Evolutionary conservation across 2,329 filamentous ascomycete species (phyloP).

Genomic region (Metarhizium rileyi): DNA sequence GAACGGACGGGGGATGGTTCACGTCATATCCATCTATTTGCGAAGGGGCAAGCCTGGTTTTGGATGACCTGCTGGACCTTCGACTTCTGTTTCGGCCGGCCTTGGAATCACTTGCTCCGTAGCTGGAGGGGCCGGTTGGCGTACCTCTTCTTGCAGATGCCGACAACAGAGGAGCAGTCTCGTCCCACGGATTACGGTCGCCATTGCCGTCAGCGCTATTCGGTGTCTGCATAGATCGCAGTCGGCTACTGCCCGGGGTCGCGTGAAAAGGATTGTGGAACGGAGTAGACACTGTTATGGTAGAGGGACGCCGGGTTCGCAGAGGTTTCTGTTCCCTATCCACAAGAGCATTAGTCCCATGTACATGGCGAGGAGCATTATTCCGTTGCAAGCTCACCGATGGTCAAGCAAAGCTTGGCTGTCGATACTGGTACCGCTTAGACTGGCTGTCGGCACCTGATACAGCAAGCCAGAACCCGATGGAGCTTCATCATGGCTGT

Average conservation of each 20-base stretch:
- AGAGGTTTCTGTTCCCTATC: slow-evolving; percentile 48
- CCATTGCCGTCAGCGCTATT: slow-evolving; percentile 38
- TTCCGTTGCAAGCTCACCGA: slow-evolving; percentile 38
- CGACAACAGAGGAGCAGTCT: slow-evolving; percentile 46
- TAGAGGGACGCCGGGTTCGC: slow-evolving; percentile 53
- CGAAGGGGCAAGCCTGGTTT: slow-evolving; percentile 27
- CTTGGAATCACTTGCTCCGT: slow-evolving; percentile 33
- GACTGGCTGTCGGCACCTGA: slow-evolving; percentile 41
- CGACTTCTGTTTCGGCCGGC: slow-evolving; percentile 28
- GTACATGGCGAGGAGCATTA: neutral
- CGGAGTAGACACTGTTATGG: slow-evolving; percentile 25
- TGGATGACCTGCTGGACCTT: slow-evolving; percentile 43
- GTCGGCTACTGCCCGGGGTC: slow-evolving; percentile 21
- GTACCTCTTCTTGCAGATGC: slow-evolving; percentile 17
- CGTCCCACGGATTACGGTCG: slow-evolving; percentile 33
- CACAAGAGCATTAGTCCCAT: neutral
- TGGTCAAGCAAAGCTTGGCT: slow-evolving; percentile 85
- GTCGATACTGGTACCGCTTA: slow-evolving; percentile 80
- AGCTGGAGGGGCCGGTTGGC: slow-evolving; percentile 21
- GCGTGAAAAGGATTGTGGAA: slow-evolving; percentile 24
- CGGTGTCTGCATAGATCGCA: slow-evolving; percentile 25
- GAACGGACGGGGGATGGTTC: slow-evolving; percentile 60
- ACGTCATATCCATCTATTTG: slow-evolving; percentile 46
- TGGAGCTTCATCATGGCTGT: slow-evolving; percentile 31
- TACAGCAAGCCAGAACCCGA: slow-evolving; percentile 40